A percentile compares a stretch with the other conserved stretches of the same genome.
Conservation (phyloP, 1,284 basidiomycete genomes). For the Leccinum fuscescens region DNA sequence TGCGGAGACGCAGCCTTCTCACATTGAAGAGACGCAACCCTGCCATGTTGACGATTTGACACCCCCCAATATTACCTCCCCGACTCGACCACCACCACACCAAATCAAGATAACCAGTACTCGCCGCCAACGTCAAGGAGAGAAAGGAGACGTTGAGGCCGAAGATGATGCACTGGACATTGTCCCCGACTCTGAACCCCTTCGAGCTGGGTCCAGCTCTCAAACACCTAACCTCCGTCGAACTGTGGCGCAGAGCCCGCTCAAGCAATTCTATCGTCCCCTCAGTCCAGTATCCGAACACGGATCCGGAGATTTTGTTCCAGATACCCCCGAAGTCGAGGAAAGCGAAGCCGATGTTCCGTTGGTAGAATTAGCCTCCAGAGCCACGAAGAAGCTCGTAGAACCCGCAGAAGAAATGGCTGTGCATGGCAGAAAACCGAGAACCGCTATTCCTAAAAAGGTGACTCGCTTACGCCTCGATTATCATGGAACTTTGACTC, state of each 20-base stretch:
- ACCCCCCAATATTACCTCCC: background rate
- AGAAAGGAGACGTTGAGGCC: constrained; percentile 7
- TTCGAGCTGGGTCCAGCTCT: constrained; percentile 18
- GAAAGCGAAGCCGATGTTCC: constrained; percentile 40
- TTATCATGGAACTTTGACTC: background rate
- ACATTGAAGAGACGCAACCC: constrained; percentile 18
- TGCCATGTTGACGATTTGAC: constrained; percentile 1
- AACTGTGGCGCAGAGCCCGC: constrained; percentile 11
- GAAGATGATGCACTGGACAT: constrained; percentile 39
- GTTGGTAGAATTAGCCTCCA: constrained; percentile 28
- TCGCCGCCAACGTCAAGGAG: constrained; percentile 3
- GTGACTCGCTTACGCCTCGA: constrained; percentile 14
- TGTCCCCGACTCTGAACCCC: constrained; percentile 59
- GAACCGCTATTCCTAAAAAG: constrained; percentile 13
- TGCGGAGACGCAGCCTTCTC: constrained; percentile 26
- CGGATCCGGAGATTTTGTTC: constrained; percentile 29
- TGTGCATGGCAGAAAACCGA: constrained; percentile 8
- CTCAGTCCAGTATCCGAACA: constrained; percentile 28
- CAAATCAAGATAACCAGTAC: background rate
- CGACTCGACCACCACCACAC: constrained; percentile 2
- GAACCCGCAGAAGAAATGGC: constrained; percentile 3
- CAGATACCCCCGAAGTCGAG: constrained; percentile 33
- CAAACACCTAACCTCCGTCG: constrained; percentile 8
- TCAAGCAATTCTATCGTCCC: constrained; percentile 19
- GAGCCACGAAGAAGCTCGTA: constrained; percentile 14